Base-by-base conservation (phyloP, 257 asterid genomes). In the Solanum neorickii region DNA sequence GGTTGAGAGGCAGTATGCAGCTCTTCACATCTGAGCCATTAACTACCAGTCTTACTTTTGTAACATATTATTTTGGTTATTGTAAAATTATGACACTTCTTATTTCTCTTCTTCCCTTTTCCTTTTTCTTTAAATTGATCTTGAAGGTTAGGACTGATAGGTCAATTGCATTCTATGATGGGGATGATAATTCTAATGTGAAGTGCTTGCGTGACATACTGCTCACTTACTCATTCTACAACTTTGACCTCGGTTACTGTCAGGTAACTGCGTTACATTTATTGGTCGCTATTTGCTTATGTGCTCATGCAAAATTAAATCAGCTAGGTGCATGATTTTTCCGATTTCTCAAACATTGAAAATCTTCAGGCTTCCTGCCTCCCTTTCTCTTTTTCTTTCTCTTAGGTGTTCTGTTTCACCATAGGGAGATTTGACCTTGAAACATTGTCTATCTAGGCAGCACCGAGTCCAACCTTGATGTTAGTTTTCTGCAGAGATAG, bases 211-310 rank as follows among this genome's bases (percentile, higher is more conserved):
- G 91, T 85, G 99, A 97, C 89, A 96, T 97, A 88, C 94, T 97
- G 88, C 90, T 97, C 91, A 95, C 99, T 7, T 97, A 97, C 97
- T 97, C 99, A 4, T 97, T 97, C 92, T 96, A 93, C 97, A 97
- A 97, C 95, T 97, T 97, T 85, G 99, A 97, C 92, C 98, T 97
- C 86, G 99, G 99, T 52, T 97, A 97, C 91, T 97, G 99, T 90
- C 99, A 97, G 99, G 99, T 96, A 93, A 49, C 87, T 76, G 41
- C 41, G 78, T 66, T 84, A 59, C 62, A 42, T 56, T 85, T 12
- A 86, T 42, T 87, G 41, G 35, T 42, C 1, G 10, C 12, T 42
- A 29, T 84, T 42, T 68, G 39, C 21, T 27, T 42, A 27, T 66
- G 42, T 47, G 27, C 16, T 78, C 27, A 5, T 78, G 21, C 66